phyloP scores from a whole-genome alignment of 441 rosid species.

The Mallotus repandus region DNA sequence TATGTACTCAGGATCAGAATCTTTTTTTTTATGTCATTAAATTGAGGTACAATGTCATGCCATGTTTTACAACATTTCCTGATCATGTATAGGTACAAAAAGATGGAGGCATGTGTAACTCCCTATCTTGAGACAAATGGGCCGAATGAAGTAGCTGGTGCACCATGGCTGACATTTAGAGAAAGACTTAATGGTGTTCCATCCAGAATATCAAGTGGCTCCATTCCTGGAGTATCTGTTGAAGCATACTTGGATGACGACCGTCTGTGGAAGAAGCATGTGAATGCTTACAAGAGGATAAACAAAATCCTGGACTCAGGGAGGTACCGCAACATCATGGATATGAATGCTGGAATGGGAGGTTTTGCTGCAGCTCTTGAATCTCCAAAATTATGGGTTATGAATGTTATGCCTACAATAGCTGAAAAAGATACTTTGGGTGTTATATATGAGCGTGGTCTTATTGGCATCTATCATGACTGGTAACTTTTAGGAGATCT shows the following conservation, averaged over 20 bases:
- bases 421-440: conserved; percentile 68
- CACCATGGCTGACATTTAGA: conserved; percentile 55
- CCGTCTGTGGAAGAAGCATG: conserved; percentile 78
- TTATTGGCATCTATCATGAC: conserved; percentile 94
- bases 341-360: conserved; percentile 93
- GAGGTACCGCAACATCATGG: conserved; percentile 87
- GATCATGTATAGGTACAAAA: conserved; percentile 53
- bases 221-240: conserved; percentile 51
- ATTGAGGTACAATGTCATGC: background rate
- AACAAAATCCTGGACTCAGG: conserved; percentile 69
- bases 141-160: conserved; percentile 28
- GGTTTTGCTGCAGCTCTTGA: conserved; percentile 91
- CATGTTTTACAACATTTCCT: conserved; percentile 7
- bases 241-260: conserved; percentile 61
- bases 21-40: background rate
- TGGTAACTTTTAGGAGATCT: conserved; percentile 48
- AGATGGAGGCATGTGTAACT: conserved; percentile 63
- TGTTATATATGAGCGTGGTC: conserved; percentile 80
- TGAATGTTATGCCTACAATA: conserved; percentile 85
- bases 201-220: conserved; percentile 61
- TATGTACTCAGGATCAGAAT: background rate
- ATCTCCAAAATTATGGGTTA: conserved; percentile 90
- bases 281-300: conserved; percentile 63
- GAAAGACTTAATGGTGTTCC: conserved; percentile 80
- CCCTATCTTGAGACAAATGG: conserved; percentile 61